phyloP scores from a whole-genome alignment of 768 basidiomycete species.

The Trichaptum fuscoviolaceum region DNA sequence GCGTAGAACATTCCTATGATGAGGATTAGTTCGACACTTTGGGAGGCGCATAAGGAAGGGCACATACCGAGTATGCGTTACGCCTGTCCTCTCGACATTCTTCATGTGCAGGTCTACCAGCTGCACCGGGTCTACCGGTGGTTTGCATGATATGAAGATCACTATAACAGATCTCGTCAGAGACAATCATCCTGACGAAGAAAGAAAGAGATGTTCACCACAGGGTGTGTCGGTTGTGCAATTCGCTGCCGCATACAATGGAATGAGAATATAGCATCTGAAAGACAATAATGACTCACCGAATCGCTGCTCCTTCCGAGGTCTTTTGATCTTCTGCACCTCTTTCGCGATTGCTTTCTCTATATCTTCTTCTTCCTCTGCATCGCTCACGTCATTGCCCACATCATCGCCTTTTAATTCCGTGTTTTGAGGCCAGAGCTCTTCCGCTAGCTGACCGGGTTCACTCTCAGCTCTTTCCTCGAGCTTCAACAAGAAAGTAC shows the following conservation, averaged over 20 bases:
- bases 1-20: slow-evolving; percentile 57
- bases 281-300: slow-evolving; percentile 34
- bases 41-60: not conserved
- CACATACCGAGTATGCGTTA: slow-evolving; percentile 60
- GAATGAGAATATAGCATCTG: not conserved
- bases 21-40: slow-evolving; percentile 3
- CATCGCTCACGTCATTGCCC: not conserved
- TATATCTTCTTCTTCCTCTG: slow-evolving; percentile 37
- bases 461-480: not conserved
- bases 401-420: slow-evolving; percentile 30
- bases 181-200: not conserved
- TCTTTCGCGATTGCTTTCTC: slow-evolving; percentile 72
- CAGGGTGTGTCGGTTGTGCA: slow-evolving; percentile 79
- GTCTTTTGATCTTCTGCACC: slow-evolving; percentile 62
- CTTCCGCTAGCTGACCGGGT: slow-evolving; percentile 51
- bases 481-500: not conserved
- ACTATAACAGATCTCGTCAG: slow-evolving; percentile 35
- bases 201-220: slow-evolving; percentile 37
- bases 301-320: slow-evolving; percentile 58
- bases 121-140: slow-evolving; percentile 71
- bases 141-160: slow-evolving; percentile 73
- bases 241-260: slow-evolving; percentile 42
- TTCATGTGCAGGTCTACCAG: slow-evolving; percentile 60
- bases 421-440: slow-evolving; percentile 58
- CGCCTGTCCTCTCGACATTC: slow-evolving; percentile 55